Percentiles rank a stretch among this genome's conserved stretches.
These are phyloP conservation scores for Peziza echinospora DNA, from an alignment of 495 filamentous ascomycete genomes.

Conservation along the genomic window DNA sequence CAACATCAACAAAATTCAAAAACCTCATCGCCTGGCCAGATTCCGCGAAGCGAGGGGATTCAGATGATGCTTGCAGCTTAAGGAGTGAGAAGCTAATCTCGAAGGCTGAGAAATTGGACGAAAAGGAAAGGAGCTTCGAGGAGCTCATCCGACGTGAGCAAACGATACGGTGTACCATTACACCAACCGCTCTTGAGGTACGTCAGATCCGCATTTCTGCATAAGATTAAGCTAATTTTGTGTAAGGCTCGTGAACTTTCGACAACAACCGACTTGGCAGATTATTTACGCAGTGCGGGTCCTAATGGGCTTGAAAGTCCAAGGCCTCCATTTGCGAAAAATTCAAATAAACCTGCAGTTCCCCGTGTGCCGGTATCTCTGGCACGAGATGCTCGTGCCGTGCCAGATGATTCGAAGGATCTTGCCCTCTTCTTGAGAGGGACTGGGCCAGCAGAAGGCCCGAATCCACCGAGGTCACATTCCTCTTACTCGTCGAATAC, in stretches of 20 bases:
- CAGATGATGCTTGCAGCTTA: slow-evolving; percentile 27
- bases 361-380: not conserved
- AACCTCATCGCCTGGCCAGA: slow-evolving; percentile 30
- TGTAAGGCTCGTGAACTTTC: too few relatives aligned
- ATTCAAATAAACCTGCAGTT: not conserved
- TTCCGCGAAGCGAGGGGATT: slow-evolving; percentile 19
- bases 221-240: not conserved
- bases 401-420: not conserved
- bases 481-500: not conserved
- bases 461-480: not conserved
- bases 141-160: slow-evolving; percentile 73
- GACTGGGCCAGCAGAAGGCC: not conserved
- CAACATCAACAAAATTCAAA: slow-evolving; percentile 32
- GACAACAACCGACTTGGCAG: not conserved
- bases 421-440: not conserved
- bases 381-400: not conserved
- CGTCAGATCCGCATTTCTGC: slow-evolving; percentile 14
- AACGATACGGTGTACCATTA: slow-evolving; percentile 84
- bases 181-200: slow-evolving; percentile 70
- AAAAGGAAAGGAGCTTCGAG: slow-evolving; percentile 45
- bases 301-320: not conserved
- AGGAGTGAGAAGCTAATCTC: slow-evolving; percentile 25
- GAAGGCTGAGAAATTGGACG: slow-evolving; percentile 22
- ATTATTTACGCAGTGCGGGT: too few relatives aligned
- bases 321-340: not conserved